These are phyloP conservation scores for Clausena lansium DNA, from an alignment of 345 rosid species.

Conservation along the genomic window DNA sequence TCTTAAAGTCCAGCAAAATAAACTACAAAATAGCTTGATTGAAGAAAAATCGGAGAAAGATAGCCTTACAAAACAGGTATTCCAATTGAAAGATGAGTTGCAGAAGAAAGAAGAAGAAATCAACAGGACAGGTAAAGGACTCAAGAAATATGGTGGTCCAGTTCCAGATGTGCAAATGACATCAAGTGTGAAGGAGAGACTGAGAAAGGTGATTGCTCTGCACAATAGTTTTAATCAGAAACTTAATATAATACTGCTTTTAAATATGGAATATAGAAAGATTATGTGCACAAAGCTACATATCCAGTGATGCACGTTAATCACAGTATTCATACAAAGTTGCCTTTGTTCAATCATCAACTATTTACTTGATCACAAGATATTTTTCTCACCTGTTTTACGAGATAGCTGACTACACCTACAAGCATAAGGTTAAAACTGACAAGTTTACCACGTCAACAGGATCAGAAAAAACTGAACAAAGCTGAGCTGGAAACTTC, in stretches of 20 bases:
- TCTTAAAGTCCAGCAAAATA: conserved; percentile 41
- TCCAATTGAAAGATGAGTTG: conserved; percentile 45
- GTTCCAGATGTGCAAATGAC: conserved; percentile 8
- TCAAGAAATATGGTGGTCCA: neutral
- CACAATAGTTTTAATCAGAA: conserved; percentile 2
- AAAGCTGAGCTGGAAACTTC: too few relatives aligned
- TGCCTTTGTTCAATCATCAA: neutral
- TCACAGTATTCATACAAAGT: neutral
- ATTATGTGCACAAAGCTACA: conserved; percentile 5
- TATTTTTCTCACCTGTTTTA: neutral
- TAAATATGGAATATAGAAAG: neutral
- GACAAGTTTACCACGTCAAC: conserved; percentile 5
- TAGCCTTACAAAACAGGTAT: conserved; percentile 49
- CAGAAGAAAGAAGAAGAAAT: conserved; percentile 52
- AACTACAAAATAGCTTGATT: conserved; percentile 44
- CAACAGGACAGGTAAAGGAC: conserved; percentile 11
- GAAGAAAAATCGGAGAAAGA: conserved; percentile 65
- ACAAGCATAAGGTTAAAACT: neutral
- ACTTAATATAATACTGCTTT: neutral
- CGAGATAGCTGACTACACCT: neutral
- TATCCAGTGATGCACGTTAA: neutral
- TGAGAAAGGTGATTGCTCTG: conserved; percentile 26
- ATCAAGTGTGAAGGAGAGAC: conserved; percentile 22
- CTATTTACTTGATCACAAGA: neutral
- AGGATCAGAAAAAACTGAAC: conserved; percentile 5